Conservation (phyloP, 2,329 filamentous ascomycete species). For the Paecilomyces dactylethromorphus region DNA sequence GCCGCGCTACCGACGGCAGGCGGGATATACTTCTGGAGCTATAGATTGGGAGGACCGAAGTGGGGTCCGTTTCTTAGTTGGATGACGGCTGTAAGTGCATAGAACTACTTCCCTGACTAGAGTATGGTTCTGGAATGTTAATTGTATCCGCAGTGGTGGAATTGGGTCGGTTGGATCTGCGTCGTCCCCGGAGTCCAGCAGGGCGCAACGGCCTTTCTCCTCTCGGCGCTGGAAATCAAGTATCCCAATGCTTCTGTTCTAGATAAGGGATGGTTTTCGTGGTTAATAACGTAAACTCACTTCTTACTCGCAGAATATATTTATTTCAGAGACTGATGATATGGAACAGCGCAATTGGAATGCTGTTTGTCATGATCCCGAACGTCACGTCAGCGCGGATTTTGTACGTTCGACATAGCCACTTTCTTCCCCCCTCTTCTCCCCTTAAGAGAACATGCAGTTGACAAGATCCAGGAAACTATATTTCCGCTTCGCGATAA, state of each 20-base stretch:
- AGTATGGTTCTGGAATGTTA: no score
- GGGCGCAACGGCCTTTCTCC: conserved; percentile 33
- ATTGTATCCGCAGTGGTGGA: conserved; percentile 30
- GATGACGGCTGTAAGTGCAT: conserved; percentile 25
- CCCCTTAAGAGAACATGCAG: not conserved
- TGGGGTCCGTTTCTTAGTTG: conserved; percentile 33
- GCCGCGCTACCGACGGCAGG: conserved; percentile 32
- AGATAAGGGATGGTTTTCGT: conserved; percentile 30
- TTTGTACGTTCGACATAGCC: conserved; percentile 7
- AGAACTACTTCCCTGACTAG: no score
- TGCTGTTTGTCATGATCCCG: conserved; percentile 30
- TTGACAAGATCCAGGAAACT: conserved; percentile 8
- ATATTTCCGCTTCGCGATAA: conserved; percentile 32
- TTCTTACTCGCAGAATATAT: not conserved
- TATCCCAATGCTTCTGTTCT: conserved; percentile 28
- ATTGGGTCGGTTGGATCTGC: conserved; percentile 30
- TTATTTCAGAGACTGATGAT: not conserved
- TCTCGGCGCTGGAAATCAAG: conserved; percentile 32
- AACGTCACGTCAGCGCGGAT: conserved; percentile 29
- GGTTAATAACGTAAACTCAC: conserved; percentile 21
- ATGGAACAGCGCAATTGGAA: conserved; percentile 17
- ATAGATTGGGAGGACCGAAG: conserved; percentile 27
- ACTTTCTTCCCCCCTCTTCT: not conserved
- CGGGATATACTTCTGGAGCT: conserved; percentile 36
- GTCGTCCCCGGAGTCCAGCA: conserved; percentile 36